Evolutionary conservation across 2,329 filamentous ascomycete genomes (phyloP).

Genomic region (Emergomyces africanus): DNA sequence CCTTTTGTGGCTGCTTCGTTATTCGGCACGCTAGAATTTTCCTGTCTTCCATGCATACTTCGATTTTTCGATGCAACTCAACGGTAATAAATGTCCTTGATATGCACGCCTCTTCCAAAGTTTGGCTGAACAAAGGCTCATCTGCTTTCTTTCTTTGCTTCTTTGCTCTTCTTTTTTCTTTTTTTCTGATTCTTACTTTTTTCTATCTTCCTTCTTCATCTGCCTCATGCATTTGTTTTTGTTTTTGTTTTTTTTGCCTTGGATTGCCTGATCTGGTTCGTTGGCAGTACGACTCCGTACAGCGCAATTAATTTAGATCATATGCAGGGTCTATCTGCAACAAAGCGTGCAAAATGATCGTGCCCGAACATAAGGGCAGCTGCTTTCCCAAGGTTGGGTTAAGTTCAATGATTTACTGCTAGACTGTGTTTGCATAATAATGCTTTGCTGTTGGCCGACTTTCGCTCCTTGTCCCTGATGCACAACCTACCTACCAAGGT

Average conservation of each 20-base stretch:
- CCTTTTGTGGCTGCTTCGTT: not conserved
- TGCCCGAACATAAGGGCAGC: not conserved
- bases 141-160: not conserved
- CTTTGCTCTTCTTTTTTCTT: not conserved
- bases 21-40: not conserved
- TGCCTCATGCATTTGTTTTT: not conserved
- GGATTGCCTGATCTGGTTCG: not conserved
- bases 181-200: too few relatives aligned
- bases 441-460: not conserved
- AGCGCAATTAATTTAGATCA: not conserved
- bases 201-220: not conserved
- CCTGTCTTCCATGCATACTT: not conserved
- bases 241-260: too few relatives aligned
- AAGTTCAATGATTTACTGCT: not conserved
- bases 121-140: not conserved
- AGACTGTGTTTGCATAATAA: not conserved
- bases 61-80: not conserved
- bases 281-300: not conserved
- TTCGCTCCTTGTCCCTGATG: not conserved
- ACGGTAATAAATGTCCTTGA: not conserved
- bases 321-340: conserved; percentile 1
- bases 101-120: not conserved
- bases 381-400: not conserved
- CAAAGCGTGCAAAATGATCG: not conserved
- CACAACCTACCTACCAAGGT: not conserved